Base-by-base conservation (phyloP, 208 protist genomes). In the Crithidia thermophila region DNA sequence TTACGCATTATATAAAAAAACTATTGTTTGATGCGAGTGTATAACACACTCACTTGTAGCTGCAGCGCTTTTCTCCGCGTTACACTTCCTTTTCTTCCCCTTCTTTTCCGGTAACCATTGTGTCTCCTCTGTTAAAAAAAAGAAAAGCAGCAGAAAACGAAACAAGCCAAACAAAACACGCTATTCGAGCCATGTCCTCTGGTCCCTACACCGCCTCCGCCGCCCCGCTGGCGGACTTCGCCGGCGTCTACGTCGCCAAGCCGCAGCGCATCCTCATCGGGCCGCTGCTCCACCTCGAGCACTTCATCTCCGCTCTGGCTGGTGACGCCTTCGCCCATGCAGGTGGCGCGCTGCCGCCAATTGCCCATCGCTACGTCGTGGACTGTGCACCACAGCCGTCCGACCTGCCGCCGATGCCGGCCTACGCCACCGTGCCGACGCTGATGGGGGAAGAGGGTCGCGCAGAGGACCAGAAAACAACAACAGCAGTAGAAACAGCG, bases 231-330 rank as follows among this genome's bases (percentile, higher is more conserved):
- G 43, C 45, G 4, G 31, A 39, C 36, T 59, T 67, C 25, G 70
- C 65, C 30, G 72, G 71, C 42, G 67, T 78, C 6, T 78, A 74
- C 67, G 64, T 50, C 9, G 72, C 62, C 4, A 72, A 72, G 58
- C 52, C 59, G 5, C 46, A 40, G 11, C 47, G 64, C 13, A 42
- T 83, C 10, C 59, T 77, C 10, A 56, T 79, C 11, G 70, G 77
- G 20, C 67, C 71, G 5, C 50, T 74, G 28, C 49, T 55, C 6
- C 67, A 75, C 40, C 67, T 68, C 27, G 51, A 60, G 37, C 14
- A 34, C 39, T 77, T 77, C 42, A 10, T 74, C 14, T 18, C 31
- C 6, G 33, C 20, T 16, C 39, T 56, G 1, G 46, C 51, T 18
- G 77, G 64, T 10, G 16, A 47, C 4, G 1, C 20, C 13, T 78